Percentiles rank a stretch among this genome's conserved stretches.
phyloP scores from a whole-genome alignment of 805 yeast genomes.

The Schizosaccharomyces pombe region ASM294v3 CU329670.1:2030001-2030500 shows the following conservation, averaged over 20 bases:
- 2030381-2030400: too few species aligned
- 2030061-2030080: slow-evolving; percentile 59
- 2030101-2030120: slow-evolving; percentile 43
- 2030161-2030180: slow-evolving; percentile 57
- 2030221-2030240: not conserved
- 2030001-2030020: slow-evolving; percentile 84
- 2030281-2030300: not conserved
- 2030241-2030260: not conserved
- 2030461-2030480: too few species aligned
- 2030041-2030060: slow-evolving; percentile 57
- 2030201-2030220: not conserved
- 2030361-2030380: too few species aligned
- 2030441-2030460: too few species aligned
- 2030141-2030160: slow-evolving; percentile 93
- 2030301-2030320: not conserved
- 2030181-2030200: slow-evolving; percentile 12
- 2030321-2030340: not conserved
- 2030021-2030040: slow-evolving; percentile 54
- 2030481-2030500: too few species aligned
- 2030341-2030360: too few species aligned
- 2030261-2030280: not conserved
- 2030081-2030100: slow-evolving; percentile 31
- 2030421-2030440: too few species aligned
- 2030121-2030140: slow-evolving; percentile 76
- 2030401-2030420: too few species aligned